Percentiles rank a stretch among this genome's conserved stretches.
Evolutionary conservation across 768 basidiomycete species (phyloP).

Genomic region (Gymnopilus dilepis): DNA sequence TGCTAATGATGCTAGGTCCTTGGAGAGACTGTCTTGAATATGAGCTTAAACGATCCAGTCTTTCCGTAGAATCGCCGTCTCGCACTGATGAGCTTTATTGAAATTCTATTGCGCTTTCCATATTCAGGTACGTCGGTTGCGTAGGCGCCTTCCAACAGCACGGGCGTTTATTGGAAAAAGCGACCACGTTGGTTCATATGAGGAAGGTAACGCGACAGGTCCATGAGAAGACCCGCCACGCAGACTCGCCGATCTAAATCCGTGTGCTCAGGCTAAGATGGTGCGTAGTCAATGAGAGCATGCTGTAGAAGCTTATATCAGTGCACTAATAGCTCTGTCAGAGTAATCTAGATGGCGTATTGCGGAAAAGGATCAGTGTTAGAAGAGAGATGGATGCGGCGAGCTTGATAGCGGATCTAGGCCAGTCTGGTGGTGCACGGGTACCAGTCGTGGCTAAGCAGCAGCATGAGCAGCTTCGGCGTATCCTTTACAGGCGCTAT

Average conservation of each 20-base stretch:
- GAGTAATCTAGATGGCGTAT: not conserved
- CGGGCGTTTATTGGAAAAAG: not conserved
- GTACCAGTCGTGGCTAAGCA: not conserved
- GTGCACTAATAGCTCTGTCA: not conserved
- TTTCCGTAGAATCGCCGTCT: not conserved
- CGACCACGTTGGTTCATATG: not conserved
- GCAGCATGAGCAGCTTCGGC: not conserved
- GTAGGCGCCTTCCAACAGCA: not conserved
- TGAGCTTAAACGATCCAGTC: not conserved
- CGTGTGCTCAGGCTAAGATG: not conserved
- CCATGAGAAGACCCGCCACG: not conserved
- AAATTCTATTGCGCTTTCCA: not conserved
- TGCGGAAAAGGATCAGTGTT: not conserved
- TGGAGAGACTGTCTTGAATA: not conserved
- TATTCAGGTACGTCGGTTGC: not conserved
- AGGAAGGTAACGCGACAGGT: not conserved
- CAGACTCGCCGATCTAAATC: not conserved
- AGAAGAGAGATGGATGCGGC: not conserved
- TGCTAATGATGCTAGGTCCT: not conserved
- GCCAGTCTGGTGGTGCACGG: not conserved
- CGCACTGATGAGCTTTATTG: not conserved
- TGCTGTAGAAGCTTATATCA: not conserved
- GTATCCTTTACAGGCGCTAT: constrained; percentile 39
- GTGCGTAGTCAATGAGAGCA: not conserved
- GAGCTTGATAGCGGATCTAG: not conserved